Base-by-base conservation (phyloP, 1,139 yeast species). In the Kodamaea anthophila region DNA sequence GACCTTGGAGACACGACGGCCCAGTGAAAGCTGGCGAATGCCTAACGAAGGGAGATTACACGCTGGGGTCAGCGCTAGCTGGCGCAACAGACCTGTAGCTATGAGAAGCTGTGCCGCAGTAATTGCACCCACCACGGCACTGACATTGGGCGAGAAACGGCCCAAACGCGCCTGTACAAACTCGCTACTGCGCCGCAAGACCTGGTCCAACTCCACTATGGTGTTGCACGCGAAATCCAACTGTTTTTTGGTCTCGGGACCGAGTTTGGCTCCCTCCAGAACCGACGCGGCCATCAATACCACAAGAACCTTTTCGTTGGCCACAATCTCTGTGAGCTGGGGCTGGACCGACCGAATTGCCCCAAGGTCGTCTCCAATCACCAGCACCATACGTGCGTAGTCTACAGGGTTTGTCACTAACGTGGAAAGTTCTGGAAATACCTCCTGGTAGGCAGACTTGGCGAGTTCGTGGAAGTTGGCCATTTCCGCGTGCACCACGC, bases 11-110 rank as follows among this genome's bases (percentile, higher is more conserved):
- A 36, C 37, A 3, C 47, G 44, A 23, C 33, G 33, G 5, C 52
- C 49, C 23, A 47, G 51, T 0, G 66, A 49, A 13, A 75, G 55
- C 36, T 72, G 68, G 40, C 74, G 72, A 11, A 77, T 74, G 0
- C 96, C 96, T 22, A 86, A 52, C 0, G 94, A 74, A 0, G 95
- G 78, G 6, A 91, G 48, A 48, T 91, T 91, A 42, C 96, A 83
- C 4, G 94, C 70, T 0, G 96, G 96, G 0, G 86, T 75, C 21
- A 60, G 58, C 3, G 88, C 75, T 9, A 91, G 55, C 9, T 74
- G 79, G n/a, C 60, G 59, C 9, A 91, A 51, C 0, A 95, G 87
- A 2, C 95, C 94, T 1, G 76, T 61, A 13, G 74, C 67, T 1
- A 86, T 73, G 24, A 91, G 55, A 9, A 91, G 55, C 44, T 82